Percentiles rank a stretch among this genome's conserved stretches.
phyloP scores from a whole-genome alignment of 306 rosid genomes.

The Aeschynomene evenia region DNA sequence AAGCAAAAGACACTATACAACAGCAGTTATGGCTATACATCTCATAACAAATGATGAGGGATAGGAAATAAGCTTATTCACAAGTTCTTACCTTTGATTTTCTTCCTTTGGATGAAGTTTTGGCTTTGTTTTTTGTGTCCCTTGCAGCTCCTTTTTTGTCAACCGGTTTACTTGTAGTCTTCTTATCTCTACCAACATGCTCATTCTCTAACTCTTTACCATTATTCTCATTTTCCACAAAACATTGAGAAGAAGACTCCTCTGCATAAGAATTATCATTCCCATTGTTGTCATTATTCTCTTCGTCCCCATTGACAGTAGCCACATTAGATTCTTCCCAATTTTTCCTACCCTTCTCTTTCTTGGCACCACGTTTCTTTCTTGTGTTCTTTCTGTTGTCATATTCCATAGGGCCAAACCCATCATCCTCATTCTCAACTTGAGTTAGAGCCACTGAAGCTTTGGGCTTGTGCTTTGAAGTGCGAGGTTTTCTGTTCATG shows the following conservation, averaged over 20 bases:
- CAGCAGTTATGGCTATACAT: background rate
- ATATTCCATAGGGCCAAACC: conserved; percentile 44
- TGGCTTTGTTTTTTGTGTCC: conserved; percentile 49
- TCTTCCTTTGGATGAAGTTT: conserved; percentile 62
- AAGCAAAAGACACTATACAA: conserved; percentile 19
- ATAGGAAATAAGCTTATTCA: background rate
- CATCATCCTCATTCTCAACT: conserved; percentile 47
- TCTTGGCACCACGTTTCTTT: conserved; percentile 61
- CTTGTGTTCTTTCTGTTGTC: conserved; percentile 48
- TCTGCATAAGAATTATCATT: conserved; percentile 32
- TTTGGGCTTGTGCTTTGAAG: conserved; percentile 31
- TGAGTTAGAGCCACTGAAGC: conserved; percentile 27
- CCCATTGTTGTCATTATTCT: conserved; percentile 28
- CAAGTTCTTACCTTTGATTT: conserved; percentile 67
- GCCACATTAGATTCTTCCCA: conserved; percentile 37
- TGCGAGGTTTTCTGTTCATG: conserved; percentile 44
- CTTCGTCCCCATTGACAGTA: conserved; percentile 30
- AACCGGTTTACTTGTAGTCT: conserved; percentile 41
- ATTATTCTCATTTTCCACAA: conserved; percentile 30
- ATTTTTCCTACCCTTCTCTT: conserved; percentile 52
- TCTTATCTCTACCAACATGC: conserved; percentile 39
- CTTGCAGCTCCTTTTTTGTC: conserved; percentile 50
- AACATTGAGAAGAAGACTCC: conserved; percentile 44
- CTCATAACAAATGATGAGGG: background rate
- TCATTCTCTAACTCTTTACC: conserved; percentile 44